Evolutionary conservation across 495 filamentous ascomycete species (phyloP).

Genomic region (Polyplosphaeria fusca): DNA sequence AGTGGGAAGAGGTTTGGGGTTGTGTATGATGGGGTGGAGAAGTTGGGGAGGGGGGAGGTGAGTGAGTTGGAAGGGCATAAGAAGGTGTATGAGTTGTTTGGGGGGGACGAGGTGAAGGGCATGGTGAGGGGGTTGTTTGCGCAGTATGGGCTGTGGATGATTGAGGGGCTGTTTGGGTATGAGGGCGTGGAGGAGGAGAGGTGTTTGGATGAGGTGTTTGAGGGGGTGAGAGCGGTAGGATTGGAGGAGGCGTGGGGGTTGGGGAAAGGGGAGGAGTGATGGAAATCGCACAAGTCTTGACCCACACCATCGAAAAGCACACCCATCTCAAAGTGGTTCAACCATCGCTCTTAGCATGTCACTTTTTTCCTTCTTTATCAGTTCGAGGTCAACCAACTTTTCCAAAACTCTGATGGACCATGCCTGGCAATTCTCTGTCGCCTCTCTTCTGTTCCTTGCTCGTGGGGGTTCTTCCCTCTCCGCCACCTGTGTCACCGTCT

Average conservation of each 20-base stretch:
- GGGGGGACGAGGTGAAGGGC: too few species aligned
- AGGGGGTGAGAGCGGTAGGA: too few species aligned
- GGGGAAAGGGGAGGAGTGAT: neutral
- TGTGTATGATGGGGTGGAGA: too few species aligned
- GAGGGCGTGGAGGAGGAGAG: too few species aligned
- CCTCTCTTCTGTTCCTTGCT: neutral
- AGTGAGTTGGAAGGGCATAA: too few species aligned
- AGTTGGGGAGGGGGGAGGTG: too few species aligned
- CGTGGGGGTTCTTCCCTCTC: neutral
- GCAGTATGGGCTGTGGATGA: too few species aligned
- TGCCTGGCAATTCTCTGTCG: neutral
- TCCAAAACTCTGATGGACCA: neutral
- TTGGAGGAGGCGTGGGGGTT: neutral
- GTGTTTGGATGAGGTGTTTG: too few species aligned
- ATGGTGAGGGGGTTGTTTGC: too few species aligned
- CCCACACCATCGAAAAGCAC: neutral
- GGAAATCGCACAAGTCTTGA: neutral
- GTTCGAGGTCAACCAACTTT: neutral
- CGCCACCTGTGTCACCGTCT: neutral
- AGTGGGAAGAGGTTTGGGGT: too few species aligned
- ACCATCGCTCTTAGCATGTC: neutral
- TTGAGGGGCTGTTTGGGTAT: too few species aligned
- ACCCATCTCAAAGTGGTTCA: neutral
- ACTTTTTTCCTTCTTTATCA: neutral
- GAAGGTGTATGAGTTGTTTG: too few species aligned